Base-by-base conservation (phyloP, 345 rosid genomes). In the Eucalyptus coolabah region DNA sequence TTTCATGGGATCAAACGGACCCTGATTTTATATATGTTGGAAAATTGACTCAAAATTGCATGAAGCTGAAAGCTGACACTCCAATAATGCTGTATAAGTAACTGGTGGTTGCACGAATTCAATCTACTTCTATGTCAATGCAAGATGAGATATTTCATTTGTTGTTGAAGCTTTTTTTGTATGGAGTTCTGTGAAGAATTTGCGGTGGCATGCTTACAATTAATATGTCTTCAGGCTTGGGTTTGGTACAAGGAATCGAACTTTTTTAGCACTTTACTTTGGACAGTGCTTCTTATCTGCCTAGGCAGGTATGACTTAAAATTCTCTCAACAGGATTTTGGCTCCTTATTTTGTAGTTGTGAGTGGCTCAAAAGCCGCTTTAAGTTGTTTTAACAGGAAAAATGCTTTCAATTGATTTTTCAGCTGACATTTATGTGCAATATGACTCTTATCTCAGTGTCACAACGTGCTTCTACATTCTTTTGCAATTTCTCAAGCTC, bases 401-500 rank as follows among this genome's bases (percentile, higher is more conserved):
- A 18, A 18, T 40, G 23, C 45, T 83, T 83, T 30, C 16, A 3
- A 34, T 54, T 37, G 34, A 44, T 83, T n/a, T 13, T 9, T 12
- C 77, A 56, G 65, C 87, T 45, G 47, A 42, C 30, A 80, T 49
- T 26, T 50, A 49, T 40, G n/a, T 50, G 40, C 24, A 50, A 3
- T 53, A 87, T 87, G 89, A 86, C 50, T 89, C 40, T 40, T 65
- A 40, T 49, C 63, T 9, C 95, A 97, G 99, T 90, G 90, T 95
- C 88, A 91, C 96, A 18, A 93, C 95, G 1, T 92, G 95, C 89
- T 92, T 85, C 60, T 97, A 95, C 93, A 93, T 96, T 89, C 92
- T 96, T 89, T 88, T 96, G 87, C 98, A 96, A 93, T 89, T 96
- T 53, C 65, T 94, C 82, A 96, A 97, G 91, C 87, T 96, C 89